These are phyloP conservation scores for Craspedostauros australis DNA, from an alignment of 108 stramenopile species.

Conservation along the genomic window DNA sequence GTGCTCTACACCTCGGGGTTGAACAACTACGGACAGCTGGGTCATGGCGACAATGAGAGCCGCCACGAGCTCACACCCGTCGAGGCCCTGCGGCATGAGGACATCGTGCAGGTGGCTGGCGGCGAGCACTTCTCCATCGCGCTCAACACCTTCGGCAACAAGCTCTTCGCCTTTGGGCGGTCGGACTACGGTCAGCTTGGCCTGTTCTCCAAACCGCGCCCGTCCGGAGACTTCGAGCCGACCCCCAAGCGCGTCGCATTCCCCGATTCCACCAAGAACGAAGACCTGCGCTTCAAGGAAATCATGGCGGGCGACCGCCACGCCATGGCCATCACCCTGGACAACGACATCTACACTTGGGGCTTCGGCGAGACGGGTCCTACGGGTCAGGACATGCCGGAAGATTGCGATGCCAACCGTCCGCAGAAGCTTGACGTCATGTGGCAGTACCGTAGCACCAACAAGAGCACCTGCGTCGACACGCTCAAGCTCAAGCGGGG, in stretches of 20 bases:
- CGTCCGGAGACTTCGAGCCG: conserved; percentile 6
- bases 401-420: conserved; percentile 24
- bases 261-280: conserved; percentile 19
- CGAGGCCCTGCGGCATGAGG: conserved; percentile 33
- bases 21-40: conserved; percentile 92
- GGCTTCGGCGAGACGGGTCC: conserved; percentile 62
- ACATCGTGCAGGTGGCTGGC: conserved; percentile 58
- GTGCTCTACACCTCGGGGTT: conserved; percentile 71
- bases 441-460: neutral
- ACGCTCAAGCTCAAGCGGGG: conserved; percentile 4
- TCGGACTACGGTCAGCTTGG: conserved; percentile 87
- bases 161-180: conserved; percentile 74
- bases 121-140: conserved; percentile 75
- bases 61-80: conserved; percentile 30
- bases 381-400: conserved; percentile 48
- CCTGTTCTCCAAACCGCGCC: neutral
- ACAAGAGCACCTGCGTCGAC: neutral
- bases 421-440: conserved; percentile 29
- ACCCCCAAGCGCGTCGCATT: conserved; percentile 41
- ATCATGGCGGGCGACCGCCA: conserved; percentile 47
- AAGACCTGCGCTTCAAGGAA: neutral
- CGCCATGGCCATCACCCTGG: conserved; percentile 53
- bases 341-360: conserved; percentile 85
- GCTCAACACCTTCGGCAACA: conserved; percentile 45
- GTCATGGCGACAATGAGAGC: conserved; percentile 50